Evolutionary conservation across 2,329 filamentous ascomycete genomes (phyloP).

Genomic region (Helicocarpus griseus): DNA sequence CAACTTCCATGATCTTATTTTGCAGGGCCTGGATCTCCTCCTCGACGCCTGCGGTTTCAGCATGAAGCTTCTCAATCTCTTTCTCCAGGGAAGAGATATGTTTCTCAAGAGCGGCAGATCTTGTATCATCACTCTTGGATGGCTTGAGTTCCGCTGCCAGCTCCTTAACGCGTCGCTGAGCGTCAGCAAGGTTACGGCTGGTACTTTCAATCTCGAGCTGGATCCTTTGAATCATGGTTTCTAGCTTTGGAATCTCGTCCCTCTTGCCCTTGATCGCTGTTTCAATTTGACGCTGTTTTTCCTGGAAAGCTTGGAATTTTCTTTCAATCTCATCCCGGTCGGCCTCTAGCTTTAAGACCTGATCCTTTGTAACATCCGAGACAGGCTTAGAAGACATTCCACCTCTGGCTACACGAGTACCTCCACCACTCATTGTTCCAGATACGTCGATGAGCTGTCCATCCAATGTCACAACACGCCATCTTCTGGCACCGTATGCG

Average conservation of each 20-base stretch:
- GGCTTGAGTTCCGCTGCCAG: constrained; percentile 70
- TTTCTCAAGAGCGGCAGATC: constrained; percentile 63
- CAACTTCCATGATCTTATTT: constrained; percentile 96
- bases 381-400: constrained; percentile 95
- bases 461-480: constrained; percentile 91
- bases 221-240: constrained; percentile 87
- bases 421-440: constrained; percentile 97
- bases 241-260: constrained; percentile 69
- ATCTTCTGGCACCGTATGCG: constrained; percentile 84
- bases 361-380: constrained; percentile 77
- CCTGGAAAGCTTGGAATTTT: constrained; percentile 74
- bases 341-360: constrained; percentile 75
- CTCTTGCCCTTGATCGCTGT: constrained; percentile 60
- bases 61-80: constrained; percentile 69
- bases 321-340: constrained; percentile 79
- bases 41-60: constrained; percentile 82
- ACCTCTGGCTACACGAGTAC: constrained; percentile 78
- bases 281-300: constrained; percentile 73
- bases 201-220: constrained; percentile 79
- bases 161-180: constrained; percentile 76
- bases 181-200: constrained; percentile 72
- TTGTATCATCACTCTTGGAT: constrained; percentile 68
- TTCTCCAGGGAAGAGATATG: constrained; percentile 65
- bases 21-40: constrained; percentile 87
- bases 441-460: constrained; percentile 96